Evolutionary conservation across 2,329 filamentous ascomycete species (phyloP), one percentile per base, ranked within the genome.

Genomic region (Trichocomaceae sp.): DNA sequence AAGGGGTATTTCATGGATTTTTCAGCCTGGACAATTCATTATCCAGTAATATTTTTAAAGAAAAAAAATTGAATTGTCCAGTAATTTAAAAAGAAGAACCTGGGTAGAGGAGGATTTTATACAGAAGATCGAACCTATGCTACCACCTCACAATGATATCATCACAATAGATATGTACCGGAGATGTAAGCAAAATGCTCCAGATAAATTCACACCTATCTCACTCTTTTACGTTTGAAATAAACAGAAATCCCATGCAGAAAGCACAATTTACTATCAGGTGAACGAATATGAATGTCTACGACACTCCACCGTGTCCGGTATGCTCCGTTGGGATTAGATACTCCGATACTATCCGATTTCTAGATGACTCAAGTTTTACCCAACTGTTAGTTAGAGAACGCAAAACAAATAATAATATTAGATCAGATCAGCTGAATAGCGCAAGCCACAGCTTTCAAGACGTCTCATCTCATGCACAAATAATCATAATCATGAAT

Each of bases 121-220:
- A 51, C 49, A 45, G 26, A 20, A 23, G n/a, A n/a, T n/a, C n/a
- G n/a, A n/a, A n/a, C n/a, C n/a, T n/a, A n/a, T n/a, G n/a, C n/a
- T n/a, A n/a, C 13, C 31, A 50, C 54, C 54, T 56, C 54, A 56
- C 37, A 42, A 56, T 56, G 54, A 56, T 56, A 52, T 56, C 54
- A 56, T 56, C 46, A 47, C 37, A 49, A 7, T 3, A 26, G 23
- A 7, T 26, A 4, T 4, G 4, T 26, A 26, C 23, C 23, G 23
- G 23, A 3, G 7, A 26, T 26, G 23, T 7, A n/a, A n/a, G n/a
- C n/a, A n/a, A n/a, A n/a, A n/a, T n/a, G n/a, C n/a, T n/a, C 23
- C 23, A 26, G 23, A 3, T 26, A 26, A 26, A 7, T 26, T 26
- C 23, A 26, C 23, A 3, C 3, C 7, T 26, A 26, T 26, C 4